Evolutionary conservation across 2,329 filamentous ascomycete species (phyloP).

Genomic region (Ilyonectria sp.): DNA sequence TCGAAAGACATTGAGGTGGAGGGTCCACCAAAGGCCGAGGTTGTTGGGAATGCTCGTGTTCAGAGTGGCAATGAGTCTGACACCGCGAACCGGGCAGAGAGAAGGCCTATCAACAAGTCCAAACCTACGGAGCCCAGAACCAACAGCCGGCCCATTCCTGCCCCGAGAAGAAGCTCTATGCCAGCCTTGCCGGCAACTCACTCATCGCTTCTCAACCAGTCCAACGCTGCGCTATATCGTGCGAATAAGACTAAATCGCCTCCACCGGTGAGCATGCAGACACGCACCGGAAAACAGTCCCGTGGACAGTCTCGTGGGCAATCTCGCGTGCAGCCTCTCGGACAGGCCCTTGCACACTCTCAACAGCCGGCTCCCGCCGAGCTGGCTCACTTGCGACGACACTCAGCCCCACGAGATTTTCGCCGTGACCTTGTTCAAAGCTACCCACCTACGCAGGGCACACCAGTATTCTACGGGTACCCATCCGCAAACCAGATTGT

Average conservation of each 20-base stretch:
- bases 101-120: conserved; percentile 2
- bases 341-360: conserved; percentile 31
- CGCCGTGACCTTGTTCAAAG: conserved; percentile 36
- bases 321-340: conserved; percentile 37
- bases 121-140: conserved; percentile 19
- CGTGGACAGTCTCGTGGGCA: conserved; percentile 34
- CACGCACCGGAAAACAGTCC: conserved; percentile 52
- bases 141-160: conserved; percentile 35
- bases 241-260: conserved; percentile 53
- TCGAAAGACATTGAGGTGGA: not conserved
- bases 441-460: conserved; percentile 30
- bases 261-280: conserved; percentile 61
- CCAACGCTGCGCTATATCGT: conserved; percentile 33
- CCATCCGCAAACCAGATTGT: conserved; percentile 33
- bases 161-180: conserved; percentile 42
- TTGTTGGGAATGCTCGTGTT: not conserved
- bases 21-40: not conserved
- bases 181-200: conserved; percentile 46
- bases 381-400: conserved; percentile 31
- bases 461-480: conserved; percentile 30
- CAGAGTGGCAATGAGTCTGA: conserved; percentile 6
- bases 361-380: conserved; percentile 37
- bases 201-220: conserved; percentile 22
- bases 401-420: conserved; percentile 40
- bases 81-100: not conserved